Evolutionary conservation across 2,329 filamentous ascomycete species (phyloP), one percentile per base, ranked within the genome.

Genomic region (Colletotrichum sp.): DNA sequence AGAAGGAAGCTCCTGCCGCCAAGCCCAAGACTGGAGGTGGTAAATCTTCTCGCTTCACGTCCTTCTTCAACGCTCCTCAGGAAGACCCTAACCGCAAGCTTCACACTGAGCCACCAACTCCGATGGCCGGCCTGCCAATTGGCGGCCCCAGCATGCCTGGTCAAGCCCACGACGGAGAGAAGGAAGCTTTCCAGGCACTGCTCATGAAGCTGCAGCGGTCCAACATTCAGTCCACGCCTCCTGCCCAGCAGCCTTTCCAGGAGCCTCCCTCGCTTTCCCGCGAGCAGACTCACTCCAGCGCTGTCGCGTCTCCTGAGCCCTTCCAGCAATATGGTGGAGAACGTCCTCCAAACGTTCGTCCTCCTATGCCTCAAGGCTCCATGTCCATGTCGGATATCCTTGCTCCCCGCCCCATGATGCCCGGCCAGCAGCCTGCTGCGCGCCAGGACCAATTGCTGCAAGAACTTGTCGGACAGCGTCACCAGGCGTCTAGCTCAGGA

Each of bases 41-140:
- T 30, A 96, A 96, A 81, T 91, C 94, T 7, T 98, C 96, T 15
- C 91, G 95, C 71, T 98, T 98, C 82, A 96, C 95, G 67, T 95
- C 94, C 5, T 94, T 98, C 80, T 95, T 96, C 82, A 89, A 89
- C 52, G 86, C 91, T 63, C 89, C 87, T 10, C 81, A 87, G n/a
- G 89, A 93, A 78, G 91, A 92, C 18, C 63, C 77, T 26, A 87
- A 89, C 73, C 84, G 83, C 21, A 85, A 87, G 71, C 84, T 86
- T 28, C 88, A 88, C 76, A 87, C 87, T 2, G 91, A 92, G 72
- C 85, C 88, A 5, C 83, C 88, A 9, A 86, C 86, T 15, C 86
- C 88, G 16, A 85, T 85, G 72, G 80, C 84, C 57, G 83, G 77
- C n/a, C 84, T 68, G 71, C 81, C 68, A 65, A 77, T 69, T 71